phyloP scores from a whole-genome alignment of 2,329 filamentous ascomycete species.

The Monosporascus ibericus region DNA sequence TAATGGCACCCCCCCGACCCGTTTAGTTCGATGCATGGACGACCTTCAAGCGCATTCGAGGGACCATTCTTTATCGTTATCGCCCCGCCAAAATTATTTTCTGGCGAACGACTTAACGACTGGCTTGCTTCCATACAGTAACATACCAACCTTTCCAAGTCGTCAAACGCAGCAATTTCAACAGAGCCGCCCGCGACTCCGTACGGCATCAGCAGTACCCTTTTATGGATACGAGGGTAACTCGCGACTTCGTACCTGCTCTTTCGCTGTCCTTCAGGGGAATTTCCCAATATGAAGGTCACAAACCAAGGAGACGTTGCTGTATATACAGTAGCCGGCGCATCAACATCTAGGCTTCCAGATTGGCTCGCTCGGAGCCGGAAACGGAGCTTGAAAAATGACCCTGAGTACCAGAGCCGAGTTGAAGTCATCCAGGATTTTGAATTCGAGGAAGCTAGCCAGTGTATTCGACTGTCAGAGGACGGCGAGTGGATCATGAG shows the following conservation, averaged over 20 bases:
- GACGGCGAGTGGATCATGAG: constrained; percentile 98
- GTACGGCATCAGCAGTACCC: constrained; percentile 1
- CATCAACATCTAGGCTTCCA: constrained; percentile 79
- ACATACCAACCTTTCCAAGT: constrained; percentile 11
- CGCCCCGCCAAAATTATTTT: constrained; percentile 7
- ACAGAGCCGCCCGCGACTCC: not conserved
- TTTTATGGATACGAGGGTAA: not conserved
- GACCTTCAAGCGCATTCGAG: not conserved
- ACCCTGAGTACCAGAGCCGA: constrained; percentile 86
- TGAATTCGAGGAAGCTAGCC: constrained; percentile 92
- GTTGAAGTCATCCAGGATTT: constrained; percentile 96
- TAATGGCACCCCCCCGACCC: too few relatives aligned
- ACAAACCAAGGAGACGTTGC: constrained; percentile 76
- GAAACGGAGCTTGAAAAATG: constrained; percentile 87
- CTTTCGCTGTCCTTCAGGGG: not conserved
- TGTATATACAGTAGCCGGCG: constrained; percentile 92
- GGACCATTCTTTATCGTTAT: not conserved
- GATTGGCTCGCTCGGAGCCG: constrained; percentile 87
- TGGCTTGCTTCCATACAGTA: constrained; percentile 4
- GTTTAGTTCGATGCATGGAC: too few relatives aligned
- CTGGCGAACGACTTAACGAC: not conserved
- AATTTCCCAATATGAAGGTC: constrained; percentile 59
- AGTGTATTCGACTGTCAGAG: constrained; percentile 82
- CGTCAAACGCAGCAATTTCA: not conserved
- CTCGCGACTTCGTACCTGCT: not conserved